Conservation (phyloP, 768 basidiomycete genomes). For the Suillus discolor region DNA sequence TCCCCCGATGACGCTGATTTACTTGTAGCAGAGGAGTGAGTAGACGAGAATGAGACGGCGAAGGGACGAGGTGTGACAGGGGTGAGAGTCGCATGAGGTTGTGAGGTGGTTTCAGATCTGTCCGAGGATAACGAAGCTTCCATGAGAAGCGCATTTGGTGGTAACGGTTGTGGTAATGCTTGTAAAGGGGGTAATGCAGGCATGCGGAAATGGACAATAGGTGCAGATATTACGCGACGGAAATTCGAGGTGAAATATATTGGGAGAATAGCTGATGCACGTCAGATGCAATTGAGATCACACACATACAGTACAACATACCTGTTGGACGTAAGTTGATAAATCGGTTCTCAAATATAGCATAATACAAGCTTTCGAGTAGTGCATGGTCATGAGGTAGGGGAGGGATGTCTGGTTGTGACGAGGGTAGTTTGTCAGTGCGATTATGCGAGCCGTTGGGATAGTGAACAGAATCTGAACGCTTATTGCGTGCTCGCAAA, state of each 20-base stretch:
- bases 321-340: constrained; percentile 73
- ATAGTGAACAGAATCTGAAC: constrained; percentile 51
- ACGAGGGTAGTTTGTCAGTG: constrained; percentile 27
- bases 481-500: constrained; percentile 54
- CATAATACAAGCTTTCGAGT: constrained; percentile 64
- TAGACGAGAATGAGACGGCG: constrained; percentile 57
- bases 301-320: constrained; percentile 30
- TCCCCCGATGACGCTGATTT: constrained; percentile 35
- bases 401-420: constrained; percentile 36
- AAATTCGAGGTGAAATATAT: constrained; percentile 74
- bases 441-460: constrained; percentile 47
- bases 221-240: constrained; percentile 61
- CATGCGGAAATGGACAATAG: constrained; percentile 66
- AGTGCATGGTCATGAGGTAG: constrained; percentile 68
- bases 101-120: constrained; percentile 25
- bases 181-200: constrained; percentile 68
- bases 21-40: constrained; percentile 38
- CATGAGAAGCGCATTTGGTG: constrained; percentile 25
- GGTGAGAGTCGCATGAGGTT: constrained; percentile 15
- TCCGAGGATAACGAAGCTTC: constrained; percentile 25
- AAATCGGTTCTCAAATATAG: constrained; percentile 71
- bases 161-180: constrained; percentile 39
- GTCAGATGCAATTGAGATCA: constrained; percentile 2
- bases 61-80: constrained; percentile 36
- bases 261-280: constrained; percentile 58